phyloP scores from a whole-genome alignment of 2,329 filamentous ascomycete species.

The Aphanoascus verrucosus region DNA sequence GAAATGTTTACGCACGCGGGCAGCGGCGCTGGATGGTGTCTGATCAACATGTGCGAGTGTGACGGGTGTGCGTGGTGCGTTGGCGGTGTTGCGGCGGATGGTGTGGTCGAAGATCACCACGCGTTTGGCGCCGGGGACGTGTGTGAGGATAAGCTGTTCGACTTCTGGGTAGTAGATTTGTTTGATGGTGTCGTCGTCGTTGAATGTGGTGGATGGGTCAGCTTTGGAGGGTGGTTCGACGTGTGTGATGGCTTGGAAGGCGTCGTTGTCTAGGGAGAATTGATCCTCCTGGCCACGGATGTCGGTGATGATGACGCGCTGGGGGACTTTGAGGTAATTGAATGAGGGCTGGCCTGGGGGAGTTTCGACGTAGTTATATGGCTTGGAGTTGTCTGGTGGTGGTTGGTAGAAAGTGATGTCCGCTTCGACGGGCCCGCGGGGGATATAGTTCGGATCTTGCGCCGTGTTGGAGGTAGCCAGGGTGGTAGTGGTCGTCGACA shows the following conservation, averaged over 20 bases:
- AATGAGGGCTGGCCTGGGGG: constrained; percentile 49
- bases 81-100: constrained; percentile 54
- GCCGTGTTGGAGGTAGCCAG: constrained; percentile 19
- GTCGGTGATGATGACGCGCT: constrained; percentile 55
- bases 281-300: constrained; percentile 58
- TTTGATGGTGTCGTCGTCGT: constrained; percentile 58
- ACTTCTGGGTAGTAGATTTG: constrained; percentile 76
- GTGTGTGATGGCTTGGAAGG: constrained; percentile 56
- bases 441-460: constrained; percentile 31
- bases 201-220: constrained; percentile 46
- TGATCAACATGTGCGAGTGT: constrained; percentile 73
- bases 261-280: constrained; percentile 61
- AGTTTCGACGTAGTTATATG: constrained; percentile 55
- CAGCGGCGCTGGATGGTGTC: constrained; percentile 53
- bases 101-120: constrained; percentile 82
- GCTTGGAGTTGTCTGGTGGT: constrained; percentile 48
- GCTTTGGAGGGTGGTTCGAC: constrained; percentile 44
- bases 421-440: constrained; percentile 52
- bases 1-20: constrained; percentile 59
- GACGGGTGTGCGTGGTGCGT: constrained; percentile 57
- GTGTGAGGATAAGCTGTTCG: constrained; percentile 56
- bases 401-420: constrained; percentile 55
- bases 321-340: constrained; percentile 49
- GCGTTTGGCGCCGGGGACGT: constrained; percentile 54
- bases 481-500: constrained; percentile 22